Base-by-base conservation (phyloP, 257 asterid species). In the Fraxinus cuspidata region DNA sequence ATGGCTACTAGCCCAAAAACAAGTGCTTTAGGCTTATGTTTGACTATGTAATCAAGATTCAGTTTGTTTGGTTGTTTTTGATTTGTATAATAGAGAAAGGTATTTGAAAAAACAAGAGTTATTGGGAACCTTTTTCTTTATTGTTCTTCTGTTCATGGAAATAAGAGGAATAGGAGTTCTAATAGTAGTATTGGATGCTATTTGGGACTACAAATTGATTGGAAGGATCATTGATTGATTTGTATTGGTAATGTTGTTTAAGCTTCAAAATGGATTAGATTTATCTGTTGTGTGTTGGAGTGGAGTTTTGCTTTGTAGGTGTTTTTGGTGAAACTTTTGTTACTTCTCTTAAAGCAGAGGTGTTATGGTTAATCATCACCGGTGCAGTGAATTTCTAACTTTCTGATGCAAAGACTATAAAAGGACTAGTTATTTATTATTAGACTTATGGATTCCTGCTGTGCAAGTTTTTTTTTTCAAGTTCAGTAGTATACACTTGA, bases 121-220 rank as follows among this genome's bases (percentile, higher is more conserved):
- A 76, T 70, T 77, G 56, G 64, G 40, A 38, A 51, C 31, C 18
- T 56, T 53, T 72, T 71, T 29, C 64, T 72, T 72, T 44, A 28
- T 16, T 27, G 49, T 34, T 70, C 64, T 58, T 70, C 64, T 60
- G 29, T 29, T 64, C 40, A 58, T 37, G 35, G 44, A 68, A 79
- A 70, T 47, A 27, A 63, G 72, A 68, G 42, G 9, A 2, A 32
- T 19, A n/a, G 2, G 18, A 51, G 58, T 72, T 60, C 9, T 15
- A 71, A 37, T 27, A 72, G 19, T 49, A 77, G 76, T 74, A 78
- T 70, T 73, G 28, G 74, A 70, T 77, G 56, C 70, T 68, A 11
- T 47, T 40, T 25, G 35, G 71, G 64, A 66, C 63, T 69, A 42
- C 68, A 72, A 68, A 49, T 23, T 25, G 81, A 75, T 84, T 78